These are phyloP conservation scores for Panellus pusillus DNA, from an alignment of 768 basidiomycete genomes.

Conservation along the genomic window DNA sequence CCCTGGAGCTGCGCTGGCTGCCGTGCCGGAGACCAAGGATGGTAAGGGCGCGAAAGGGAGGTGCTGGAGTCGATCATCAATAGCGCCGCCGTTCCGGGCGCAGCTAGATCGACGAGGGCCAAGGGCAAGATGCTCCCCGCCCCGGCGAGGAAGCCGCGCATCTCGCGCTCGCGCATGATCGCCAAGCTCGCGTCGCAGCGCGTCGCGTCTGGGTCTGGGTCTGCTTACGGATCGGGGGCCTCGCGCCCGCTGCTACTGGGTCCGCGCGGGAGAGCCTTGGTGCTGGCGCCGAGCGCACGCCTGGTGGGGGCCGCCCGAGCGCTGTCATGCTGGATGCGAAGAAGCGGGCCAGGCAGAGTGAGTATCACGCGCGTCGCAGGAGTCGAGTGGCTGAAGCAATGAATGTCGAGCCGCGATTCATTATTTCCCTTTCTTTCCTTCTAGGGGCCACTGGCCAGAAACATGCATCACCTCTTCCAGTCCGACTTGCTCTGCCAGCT, in stretches of 20 bases:
- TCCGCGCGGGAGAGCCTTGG: constrained; percentile 26
- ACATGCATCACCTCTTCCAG: too few species aligned
- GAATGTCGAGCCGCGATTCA: constrained; percentile 18
- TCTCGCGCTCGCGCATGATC: constrained; percentile 80
- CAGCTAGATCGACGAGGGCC: constrained; percentile 23
- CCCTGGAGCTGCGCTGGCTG: constrained; percentile 4
- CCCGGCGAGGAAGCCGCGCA: constrained; percentile 62
- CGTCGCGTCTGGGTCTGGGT: constrained; percentile 41
- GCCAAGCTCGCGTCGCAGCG: constrained; percentile 73
- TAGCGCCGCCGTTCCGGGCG: too few species aligned
- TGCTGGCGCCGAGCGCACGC: constrained; percentile 32
- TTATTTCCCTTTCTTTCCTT: background rate
- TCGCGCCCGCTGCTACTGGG: constrained; percentile 20
- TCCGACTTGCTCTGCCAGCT: too few species aligned
- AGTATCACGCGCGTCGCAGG: too few species aligned
- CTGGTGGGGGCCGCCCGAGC: constrained; percentile 21
- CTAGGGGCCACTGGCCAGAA: too few species aligned
- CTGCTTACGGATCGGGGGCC: background rate
- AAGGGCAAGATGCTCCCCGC: constrained; percentile 52
- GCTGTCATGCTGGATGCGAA: constrained; percentile 56
- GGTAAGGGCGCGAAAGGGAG: too few species aligned
- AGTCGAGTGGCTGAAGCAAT: too few species aligned
- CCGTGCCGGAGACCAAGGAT: constrained; percentile 16
- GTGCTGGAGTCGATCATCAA: constrained; percentile 39
- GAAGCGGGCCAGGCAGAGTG: too few species aligned